phyloP scores from a whole-genome alignment of 2,329 filamentous ascomycete species.

The Hyphodiscus sp. region DNA sequence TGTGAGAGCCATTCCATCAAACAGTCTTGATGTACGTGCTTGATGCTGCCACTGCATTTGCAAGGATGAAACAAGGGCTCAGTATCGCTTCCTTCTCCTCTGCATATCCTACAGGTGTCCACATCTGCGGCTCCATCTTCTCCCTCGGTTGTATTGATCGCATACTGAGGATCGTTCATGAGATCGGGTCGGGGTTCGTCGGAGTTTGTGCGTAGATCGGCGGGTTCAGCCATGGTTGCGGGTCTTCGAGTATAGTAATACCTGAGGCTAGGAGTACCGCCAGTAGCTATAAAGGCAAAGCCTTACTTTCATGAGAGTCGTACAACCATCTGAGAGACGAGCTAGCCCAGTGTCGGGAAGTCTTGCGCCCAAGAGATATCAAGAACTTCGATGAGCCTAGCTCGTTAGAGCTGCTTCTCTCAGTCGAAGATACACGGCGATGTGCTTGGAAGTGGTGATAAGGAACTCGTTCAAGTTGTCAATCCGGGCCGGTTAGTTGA shows the following conservation, averaged over 20 bases:
- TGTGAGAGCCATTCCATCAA: conserved; percentile 98
- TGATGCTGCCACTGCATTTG: conserved; percentile 98
- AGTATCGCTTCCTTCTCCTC: conserved; percentile 73
- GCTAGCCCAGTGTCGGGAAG: neutral
- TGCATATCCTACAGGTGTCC: conserved; percentile 95
- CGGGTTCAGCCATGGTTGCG: conserved; percentile 16
- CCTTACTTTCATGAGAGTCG: conserved; percentile 18
- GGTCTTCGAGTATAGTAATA: neutral
- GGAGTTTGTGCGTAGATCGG: neutral
- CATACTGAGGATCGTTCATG: conserved; percentile 51
- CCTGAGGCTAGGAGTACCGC: neutral
- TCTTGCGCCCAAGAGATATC: neutral
- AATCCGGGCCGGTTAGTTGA: neutral
- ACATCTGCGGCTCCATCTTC: conserved; percentile 31
- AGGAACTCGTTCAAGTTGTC: neutral
- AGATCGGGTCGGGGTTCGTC: conserved; percentile 36
- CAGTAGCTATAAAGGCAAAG: conserved; percentile 19
- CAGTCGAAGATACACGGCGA: neutral
- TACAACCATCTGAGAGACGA: conserved; percentile 20
- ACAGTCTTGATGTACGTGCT: conserved; percentile 96
- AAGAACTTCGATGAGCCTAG: neutral
- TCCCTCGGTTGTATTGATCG: conserved; percentile 31
- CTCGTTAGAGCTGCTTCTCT: neutral
- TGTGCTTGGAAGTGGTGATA: neutral
- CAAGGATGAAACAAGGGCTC: conserved; percentile 96